phyloP scores from a whole-genome alignment of 371 early-diverging fungal genomes.

The Dichotomocladium elegans region DNA sequence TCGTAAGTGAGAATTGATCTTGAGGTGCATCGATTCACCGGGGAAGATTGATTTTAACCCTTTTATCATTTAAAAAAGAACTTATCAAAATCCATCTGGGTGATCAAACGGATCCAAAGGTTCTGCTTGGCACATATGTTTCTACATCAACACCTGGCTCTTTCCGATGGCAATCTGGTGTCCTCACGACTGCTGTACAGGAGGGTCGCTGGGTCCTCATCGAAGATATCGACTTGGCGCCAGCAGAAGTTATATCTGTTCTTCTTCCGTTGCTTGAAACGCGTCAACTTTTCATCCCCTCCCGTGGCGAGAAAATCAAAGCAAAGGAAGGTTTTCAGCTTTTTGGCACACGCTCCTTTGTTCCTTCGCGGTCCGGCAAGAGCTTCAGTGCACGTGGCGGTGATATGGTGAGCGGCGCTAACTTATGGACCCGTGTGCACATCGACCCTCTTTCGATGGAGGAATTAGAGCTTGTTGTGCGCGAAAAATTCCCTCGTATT shows the following conservation, averaged over 20 bases:
- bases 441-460: conserved; percentile 60
- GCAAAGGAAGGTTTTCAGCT: conserved; percentile 94
- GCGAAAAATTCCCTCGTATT: conserved; percentile 54
- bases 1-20: conserved; percentile 19
- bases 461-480: conserved; percentile 67
- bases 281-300: conserved; percentile 88
- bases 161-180: conserved; percentile 96
- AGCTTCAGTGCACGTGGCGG: conserved; percentile 46
- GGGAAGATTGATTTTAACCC: not conserved
- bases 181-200: conserved; percentile 92
- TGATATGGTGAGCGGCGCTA: conserved; percentile 62
- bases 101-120: conserved; percentile 97
- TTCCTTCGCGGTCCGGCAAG: conserved; percentile 47
- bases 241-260: conserved; percentile 95
- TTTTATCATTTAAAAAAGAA: conserved; percentile 30
- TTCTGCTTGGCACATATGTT: conserved; percentile 96
- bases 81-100: conserved; percentile 97
- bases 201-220: conserved; percentile 98
- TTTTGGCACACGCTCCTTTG: conserved; percentile 87
- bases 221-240: conserved; percentile 98
- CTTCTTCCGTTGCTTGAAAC: conserved; percentile 95
- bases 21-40: not conserved
- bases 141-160: conserved; percentile 89
- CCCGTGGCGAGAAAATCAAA: conserved; percentile 88
- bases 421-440: conserved; percentile 78